Percentiles rank a stretch among this genome's conserved stretches.
These are phyloP conservation scores for Carex kokanica DNA, from an alignment of 176 grass and related monocot genomes.

Conservation along the genomic window DNA sequence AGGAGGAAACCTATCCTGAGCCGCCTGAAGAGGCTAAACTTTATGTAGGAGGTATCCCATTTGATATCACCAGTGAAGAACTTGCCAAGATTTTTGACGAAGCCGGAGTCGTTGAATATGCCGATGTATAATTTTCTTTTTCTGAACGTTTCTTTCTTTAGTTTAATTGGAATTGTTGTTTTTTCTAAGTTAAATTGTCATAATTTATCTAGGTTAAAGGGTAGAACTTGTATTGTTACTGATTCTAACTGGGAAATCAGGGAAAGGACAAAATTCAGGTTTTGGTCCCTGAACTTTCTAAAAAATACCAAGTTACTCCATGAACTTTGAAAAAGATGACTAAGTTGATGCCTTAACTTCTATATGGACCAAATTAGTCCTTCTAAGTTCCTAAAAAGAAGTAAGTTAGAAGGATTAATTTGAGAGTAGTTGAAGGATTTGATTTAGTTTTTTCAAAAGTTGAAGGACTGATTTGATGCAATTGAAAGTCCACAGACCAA, in stretches of 20 bases:
- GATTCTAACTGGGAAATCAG: background rate
- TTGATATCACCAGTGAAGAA: constrained; percentile 56
- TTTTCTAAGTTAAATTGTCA: background rate
- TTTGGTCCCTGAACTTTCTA: too few species aligned
- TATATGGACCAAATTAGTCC: too few species aligned
- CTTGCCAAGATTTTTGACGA: constrained; percentile 80
- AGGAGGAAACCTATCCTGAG: constrained; percentile 11
- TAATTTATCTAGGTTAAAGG: background rate
- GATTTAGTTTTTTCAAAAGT: too few species aligned
- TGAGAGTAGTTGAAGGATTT: too few species aligned
- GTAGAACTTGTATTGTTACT: background rate
- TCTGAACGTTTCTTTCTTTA: background rate
- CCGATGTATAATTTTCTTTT: constrained; percentile 49
- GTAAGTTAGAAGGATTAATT: too few species aligned
- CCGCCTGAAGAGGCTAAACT: constrained; percentile 77
- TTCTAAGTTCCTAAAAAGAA: too few species aligned
- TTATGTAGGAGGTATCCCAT: constrained; percentile 57
- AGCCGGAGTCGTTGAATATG: constrained; percentile 73
- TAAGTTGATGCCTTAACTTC: too few species aligned
- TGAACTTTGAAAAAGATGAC: too few species aligned
- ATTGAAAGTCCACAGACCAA: too few species aligned
- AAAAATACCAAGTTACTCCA: too few species aligned
- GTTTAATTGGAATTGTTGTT: background rate
- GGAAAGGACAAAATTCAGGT: background rate
- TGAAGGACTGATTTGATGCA: too few species aligned